phyloP scores from a whole-genome alignment of 2,329 filamentous ascomycete species.

The Pseudopyrenochaeta lycopersici region DNA sequence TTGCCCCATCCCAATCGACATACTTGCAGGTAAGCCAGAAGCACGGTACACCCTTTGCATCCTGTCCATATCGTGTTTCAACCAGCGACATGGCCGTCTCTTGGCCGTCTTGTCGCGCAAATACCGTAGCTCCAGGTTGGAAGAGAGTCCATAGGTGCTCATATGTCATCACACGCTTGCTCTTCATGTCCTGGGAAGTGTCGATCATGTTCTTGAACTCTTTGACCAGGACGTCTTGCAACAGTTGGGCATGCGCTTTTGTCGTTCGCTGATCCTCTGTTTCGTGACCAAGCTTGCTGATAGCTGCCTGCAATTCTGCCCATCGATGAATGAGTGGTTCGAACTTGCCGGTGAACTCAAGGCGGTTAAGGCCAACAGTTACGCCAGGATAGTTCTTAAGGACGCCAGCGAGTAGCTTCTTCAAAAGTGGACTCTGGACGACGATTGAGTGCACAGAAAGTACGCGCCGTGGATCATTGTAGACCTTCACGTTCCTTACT shows the following conservation, averaged over 20 bases:
- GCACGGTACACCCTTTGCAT: constrained; percentile 44
- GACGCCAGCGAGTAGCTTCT: constrained; percentile 64
- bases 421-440: constrained; percentile 71
- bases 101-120: constrained; percentile 48
- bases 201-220: constrained; percentile 56
- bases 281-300: constrained; percentile 33
- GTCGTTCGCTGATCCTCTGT: constrained; percentile 41
- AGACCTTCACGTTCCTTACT: constrained; percentile 53
- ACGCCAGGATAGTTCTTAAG: constrained; percentile 69
- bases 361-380: constrained; percentile 67
- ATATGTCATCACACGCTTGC: constrained; percentile 53
- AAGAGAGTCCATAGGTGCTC: constrained; percentile 57
- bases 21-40: constrained; percentile 50
- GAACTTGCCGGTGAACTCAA: constrained; percentile 70
- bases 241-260: constrained; percentile 51
- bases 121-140: constrained; percentile 45
- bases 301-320: constrained; percentile 50
- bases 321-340: constrained; percentile 73
- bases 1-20: constrained; percentile 50
- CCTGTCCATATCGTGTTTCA: constrained; percentile 42
- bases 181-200: constrained; percentile 50
- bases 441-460: constrained; percentile 71
- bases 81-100: constrained; percentile 43
- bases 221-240: constrained; percentile 48
- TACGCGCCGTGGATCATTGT: constrained; percentile 65